Base-by-base conservation (phyloP, 106 monocot species). In the Chionographis japonica region DNA sequence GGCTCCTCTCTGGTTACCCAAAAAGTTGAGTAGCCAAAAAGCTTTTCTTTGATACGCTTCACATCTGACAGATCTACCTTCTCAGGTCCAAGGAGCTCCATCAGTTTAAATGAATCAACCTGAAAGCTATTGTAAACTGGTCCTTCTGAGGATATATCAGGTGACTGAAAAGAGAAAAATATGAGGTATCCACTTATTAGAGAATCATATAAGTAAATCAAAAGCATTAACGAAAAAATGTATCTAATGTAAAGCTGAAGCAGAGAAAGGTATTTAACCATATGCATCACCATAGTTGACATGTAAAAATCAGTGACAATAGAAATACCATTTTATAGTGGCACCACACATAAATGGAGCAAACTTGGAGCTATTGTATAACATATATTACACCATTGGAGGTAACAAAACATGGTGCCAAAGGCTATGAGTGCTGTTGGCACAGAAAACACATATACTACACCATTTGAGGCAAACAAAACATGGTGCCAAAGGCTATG, bases 21-120 rank as follows among this genome's bases (percentile, higher is more conserved):
- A 62, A 97, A 97, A 60, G 89, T 97, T 56, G 95, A 89, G 77
- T 97, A 97, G 2, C 95, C 95, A 69, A 97, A 97, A 53, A 97
- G 89, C 17, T 85, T 97, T 52, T 92, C 92, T 69, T 89, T 97
- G 17, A 97, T 84, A 5, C 86, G 77, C 77, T 97, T 89, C 72
- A 97, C 89, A 63, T 97, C 95, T 42, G 82, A 75, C 27, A 81
- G 89, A 74, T 97, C 95, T 38, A 97, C 95, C 60, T 89, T 97
- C 66, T 97, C 95, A 42, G 95, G 95, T 46, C 92, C 95, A 51
- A 97, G 86, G 12, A 97, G 92, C 72, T 97, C 95, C 86, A 86
- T 78, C 41, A 97, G 68, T 74, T 85, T 97, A 68, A 97, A 69
- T 7, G 95, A 89, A 68, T 97, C 95, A 61, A 97, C 84, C 51